Evolutionary conservation across 257 asterid species (phyloP), one percentile per base, ranked within the genome.

Genomic region (Ocimum tenuiflorum): DNA sequence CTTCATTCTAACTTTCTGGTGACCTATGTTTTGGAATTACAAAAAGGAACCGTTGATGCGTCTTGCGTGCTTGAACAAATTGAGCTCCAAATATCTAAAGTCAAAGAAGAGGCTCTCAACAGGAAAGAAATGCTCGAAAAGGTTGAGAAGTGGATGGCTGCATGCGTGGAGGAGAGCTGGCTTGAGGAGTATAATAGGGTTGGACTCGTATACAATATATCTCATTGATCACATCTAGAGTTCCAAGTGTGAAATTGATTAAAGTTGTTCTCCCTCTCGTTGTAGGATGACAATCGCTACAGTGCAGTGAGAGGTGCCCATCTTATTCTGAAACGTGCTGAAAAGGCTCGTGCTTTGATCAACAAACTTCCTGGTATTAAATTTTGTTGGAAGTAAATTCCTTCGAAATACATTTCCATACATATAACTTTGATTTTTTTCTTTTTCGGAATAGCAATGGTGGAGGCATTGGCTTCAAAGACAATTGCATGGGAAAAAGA

Each of bases 101-200:
- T 81, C 56, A 90, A 85, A 79, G 99, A 90, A 79, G 96, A 86
- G 75, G 96, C 99, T 60, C 85, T 90, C 36, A 63, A 81, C 83
- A 75, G 99, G 80, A 90, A 94, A 83, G 99, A 94, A 52, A 82
- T 90, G 68, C 97, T 94, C 45, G 99, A 94, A 72, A 94, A 81
- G 81, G 91, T 94, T 75, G 97, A 94, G 82, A 94, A 94, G 79
- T 94, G 99, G 99, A 88, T 88, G 76, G 76, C 86, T 31, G 96
- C 99, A 58, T 90, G 99, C 9, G 95, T 84, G 64, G 97, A 94
- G 77, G 97, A 94, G 85, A 84, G 96, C 77, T 94, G 99, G 99
- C 99, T 94, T 48, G 97, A 90, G 85, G 99, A 94, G 76, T 94
- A 94, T 65, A 88, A 85, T 63, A 89, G 96, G 92, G 97, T 90